Evolutionary conservation across 306 rosid genomes (phyloP), one percentile per base, ranked within the genome.

Genomic region (Vicia faba): DNA sequence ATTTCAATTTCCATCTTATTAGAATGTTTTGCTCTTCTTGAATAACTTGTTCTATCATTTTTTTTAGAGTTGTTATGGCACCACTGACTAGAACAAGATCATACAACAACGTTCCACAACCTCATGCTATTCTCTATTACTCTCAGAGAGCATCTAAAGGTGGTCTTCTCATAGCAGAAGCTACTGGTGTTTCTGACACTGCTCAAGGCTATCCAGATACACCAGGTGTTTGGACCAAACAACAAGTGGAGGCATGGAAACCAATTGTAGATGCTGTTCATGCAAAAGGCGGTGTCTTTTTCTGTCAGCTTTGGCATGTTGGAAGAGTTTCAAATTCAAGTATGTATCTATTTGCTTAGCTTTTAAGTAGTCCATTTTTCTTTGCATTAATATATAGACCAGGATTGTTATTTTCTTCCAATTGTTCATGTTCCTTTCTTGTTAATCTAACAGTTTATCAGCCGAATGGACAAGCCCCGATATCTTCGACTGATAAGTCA

Each of bases 241-340:
- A 84, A 20, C 92, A 87, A 16, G 76, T 87, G 0, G 61, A 84
- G 29, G 85, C 87, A 0, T 87, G 89, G 87, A 82, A 80, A n/a
- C 73, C 77, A 0, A 77, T 77, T 13, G 86, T 84, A 0, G 75
- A 76, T 35, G 86, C 84, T 14, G 86, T 84, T 61, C 89, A 87
- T 53, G 84, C 83, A 16, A 80, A 87, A 72, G 86, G 87, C 0
- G 82, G 73, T 13, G 1, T 71, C 0, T 78, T 87, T 62, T 84
- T 87, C 44, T 82, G 81, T 60, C 89, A 87, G 35, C 75, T 87
- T 78, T 76, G 73, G 86, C 93, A 87, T 4, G 74, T 29, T 1
- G 86, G 89, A 23, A 77, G 81, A 13, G 64, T 57, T 58, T 82
- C 93, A 1, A 20, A 51, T 19, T 20, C 53, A 6, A 9, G 53